Conservation (phyloP, 176 grass and related monocot species). For the Chloris gayana region DNA sequence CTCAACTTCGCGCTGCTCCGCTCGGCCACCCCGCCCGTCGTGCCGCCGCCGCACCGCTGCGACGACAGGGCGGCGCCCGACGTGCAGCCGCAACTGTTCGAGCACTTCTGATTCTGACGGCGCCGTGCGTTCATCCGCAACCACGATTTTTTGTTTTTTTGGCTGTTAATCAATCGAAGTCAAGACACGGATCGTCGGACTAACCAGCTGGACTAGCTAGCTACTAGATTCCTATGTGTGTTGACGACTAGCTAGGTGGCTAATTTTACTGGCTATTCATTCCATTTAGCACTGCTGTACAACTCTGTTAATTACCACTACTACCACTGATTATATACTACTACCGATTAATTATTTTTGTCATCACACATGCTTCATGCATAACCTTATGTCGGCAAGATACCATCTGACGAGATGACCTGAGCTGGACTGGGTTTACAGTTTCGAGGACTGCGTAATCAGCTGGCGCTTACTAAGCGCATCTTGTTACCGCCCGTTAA, state of each 20-base stretch:
- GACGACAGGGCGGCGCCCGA: slow-evolving; percentile 22
- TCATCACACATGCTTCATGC: background rate
- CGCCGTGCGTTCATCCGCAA: background rate
- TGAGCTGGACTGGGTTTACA: background rate
- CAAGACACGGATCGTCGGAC: slow-evolving; percentile 1
- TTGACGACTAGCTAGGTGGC: slow-evolving; percentile 34
- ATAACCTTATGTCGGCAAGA: slow-evolving; percentile 35
- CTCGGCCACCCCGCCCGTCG: slow-evolving; percentile 64
- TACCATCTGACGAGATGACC: slow-evolving; percentile 6
- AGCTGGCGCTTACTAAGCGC: slow-evolving; percentile 32
- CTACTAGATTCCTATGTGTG: slow-evolving; percentile 22
- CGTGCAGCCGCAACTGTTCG: slow-evolving; percentile 49
- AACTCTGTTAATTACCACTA: slow-evolving; percentile 15
- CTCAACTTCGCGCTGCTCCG: slow-evolving; percentile 83
- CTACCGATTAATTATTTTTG: slow-evolving; percentile 16
- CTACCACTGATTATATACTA: background rate
- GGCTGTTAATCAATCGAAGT: background rate
- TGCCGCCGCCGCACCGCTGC: slow-evolving; percentile 54
- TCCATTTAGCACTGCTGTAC: slow-evolving; percentile 36
- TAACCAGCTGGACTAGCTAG: slow-evolving; percentile 36
- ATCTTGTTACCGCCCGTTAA: slow-evolving; percentile 22
- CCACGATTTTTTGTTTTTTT: slow-evolving; percentile 15
- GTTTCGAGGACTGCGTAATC: slow-evolving; percentile 2
- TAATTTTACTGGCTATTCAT: background rate
- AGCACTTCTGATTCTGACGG: slow-evolving; percentile 51